Conservation (phyloP, 2,329 filamentous ascomycete genomes). For the Colletotrichum chrysophilum region DNA sequence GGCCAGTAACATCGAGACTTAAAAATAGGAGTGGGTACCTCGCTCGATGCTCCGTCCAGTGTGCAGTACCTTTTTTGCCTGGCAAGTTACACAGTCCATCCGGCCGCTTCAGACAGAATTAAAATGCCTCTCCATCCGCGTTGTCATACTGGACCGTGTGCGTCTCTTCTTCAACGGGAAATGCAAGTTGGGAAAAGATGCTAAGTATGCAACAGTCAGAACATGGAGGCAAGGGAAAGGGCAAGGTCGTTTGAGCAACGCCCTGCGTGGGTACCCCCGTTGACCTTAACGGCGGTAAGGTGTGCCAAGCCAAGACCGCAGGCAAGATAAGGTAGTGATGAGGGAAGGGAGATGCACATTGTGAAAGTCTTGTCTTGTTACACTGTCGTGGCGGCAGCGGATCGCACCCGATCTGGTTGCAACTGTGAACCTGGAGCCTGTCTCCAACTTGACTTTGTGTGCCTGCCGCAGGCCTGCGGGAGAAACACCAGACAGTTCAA, state of each 20-base stretch:
- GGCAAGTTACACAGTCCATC: not conserved
- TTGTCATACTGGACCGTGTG: not conserved
- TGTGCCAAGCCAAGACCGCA: slow-evolving; percentile 2
- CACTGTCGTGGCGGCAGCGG: not conserved
- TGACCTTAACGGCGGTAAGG: not conserved
- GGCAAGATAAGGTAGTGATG: not conserved
- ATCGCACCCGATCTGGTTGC: slow-evolving; percentile 2
- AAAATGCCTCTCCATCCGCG: not conserved
- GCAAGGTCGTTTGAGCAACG: not conserved
- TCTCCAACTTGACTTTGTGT: not conserved
- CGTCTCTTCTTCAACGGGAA: not conserved
- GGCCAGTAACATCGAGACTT: not conserved
- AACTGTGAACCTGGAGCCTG: not conserved
- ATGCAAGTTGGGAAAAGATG: not conserved
- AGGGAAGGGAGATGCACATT: not conserved
- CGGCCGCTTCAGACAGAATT: not conserved
- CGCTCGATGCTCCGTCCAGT: not conserved
- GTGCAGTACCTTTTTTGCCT: not conserved
- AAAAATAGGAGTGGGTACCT: not conserved
- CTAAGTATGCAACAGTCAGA: not conserved
- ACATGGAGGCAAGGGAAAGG: not conserved
- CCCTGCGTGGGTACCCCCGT: not conserved
- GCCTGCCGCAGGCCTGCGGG: not conserved
- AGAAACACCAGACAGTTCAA: not conserved
- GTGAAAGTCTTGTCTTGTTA: not conserved